A percentile compares a stretch with the other conserved stretches of the same genome.
Evolutionary conservation across 768 basidiomycete species (phyloP).

Genomic region (Collybiopsis luxurians): DNA sequence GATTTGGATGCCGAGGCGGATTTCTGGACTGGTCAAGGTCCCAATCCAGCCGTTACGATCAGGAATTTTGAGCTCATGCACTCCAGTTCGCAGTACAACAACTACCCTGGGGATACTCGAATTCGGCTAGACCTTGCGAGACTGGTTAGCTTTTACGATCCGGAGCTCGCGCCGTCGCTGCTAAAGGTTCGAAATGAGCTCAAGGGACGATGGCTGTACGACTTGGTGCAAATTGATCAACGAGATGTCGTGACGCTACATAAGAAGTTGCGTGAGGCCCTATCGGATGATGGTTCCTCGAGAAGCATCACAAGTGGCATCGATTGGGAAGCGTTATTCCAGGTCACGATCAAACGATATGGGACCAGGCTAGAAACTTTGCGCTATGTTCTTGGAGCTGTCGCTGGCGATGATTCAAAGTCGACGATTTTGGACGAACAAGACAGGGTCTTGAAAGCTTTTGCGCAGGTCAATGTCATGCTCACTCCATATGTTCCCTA

Average conservation of each 20-base stretch:
- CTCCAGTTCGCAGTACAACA: slow-evolving; percentile 38
- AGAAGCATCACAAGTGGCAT: slow-evolving; percentile 28
- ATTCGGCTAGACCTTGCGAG: slow-evolving; percentile 40
- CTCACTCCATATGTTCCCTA: slow-evolving; percentile 28
- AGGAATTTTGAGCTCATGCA: slow-evolving; percentile 22
- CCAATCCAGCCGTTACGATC: slow-evolving; percentile 1
- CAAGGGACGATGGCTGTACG: neutral
- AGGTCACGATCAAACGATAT: slow-evolving; percentile 39
- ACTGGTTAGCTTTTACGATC: slow-evolving; percentile 42
- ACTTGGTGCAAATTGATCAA: neutral
- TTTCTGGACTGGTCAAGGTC: neutral
- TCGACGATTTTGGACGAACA: slow-evolving; percentile 3
- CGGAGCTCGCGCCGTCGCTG: slow-evolving; percentile 30
- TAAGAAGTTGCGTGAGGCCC: neutral
- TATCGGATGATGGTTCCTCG: slow-evolving; percentile 9
- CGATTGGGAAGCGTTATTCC: slow-evolving; percentile 39
- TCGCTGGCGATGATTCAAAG: slow-evolving; percentile 13
- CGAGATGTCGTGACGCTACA: slow-evolving; percentile 10
- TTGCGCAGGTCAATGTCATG: slow-evolving; percentile 28
- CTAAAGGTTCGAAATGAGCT: slow-evolving; percentile 19
- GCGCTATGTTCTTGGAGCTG: slow-evolving; percentile 26
- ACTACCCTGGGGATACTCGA: slow-evolving; percentile 41
- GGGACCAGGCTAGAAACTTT: slow-evolving; percentile 38
- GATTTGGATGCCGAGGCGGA: slow-evolving; percentile 4
- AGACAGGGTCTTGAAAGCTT: slow-evolving; percentile 18